A percentile compares a stretch with the other conserved stretches of the same genome.
phyloP scores from a whole-genome alignment of 2,329 filamentous ascomycete genomes.

The Lecanicillium sp. region DNA sequence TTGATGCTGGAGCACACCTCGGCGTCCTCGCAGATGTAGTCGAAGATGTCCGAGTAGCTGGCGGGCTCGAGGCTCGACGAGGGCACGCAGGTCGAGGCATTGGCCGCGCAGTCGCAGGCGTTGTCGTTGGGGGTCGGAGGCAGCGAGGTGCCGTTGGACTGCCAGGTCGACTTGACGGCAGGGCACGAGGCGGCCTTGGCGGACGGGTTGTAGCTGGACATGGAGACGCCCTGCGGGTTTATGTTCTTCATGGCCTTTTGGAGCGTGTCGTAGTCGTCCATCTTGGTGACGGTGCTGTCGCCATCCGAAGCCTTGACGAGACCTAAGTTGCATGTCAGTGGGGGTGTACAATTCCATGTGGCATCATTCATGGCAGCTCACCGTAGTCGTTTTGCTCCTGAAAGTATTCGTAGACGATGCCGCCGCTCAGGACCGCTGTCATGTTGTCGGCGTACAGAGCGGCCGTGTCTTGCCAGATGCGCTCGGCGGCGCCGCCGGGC shows the following conservation, averaged over 20 bases:
- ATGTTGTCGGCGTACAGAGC: constrained; percentile 77
- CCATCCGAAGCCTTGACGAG: constrained; percentile 58
- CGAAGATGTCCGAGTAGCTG: constrained; percentile 44
- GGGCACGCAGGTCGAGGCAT: constrained; percentile 65
- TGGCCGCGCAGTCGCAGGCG: constrained; percentile 82
- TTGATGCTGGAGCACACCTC: constrained; percentile 6
- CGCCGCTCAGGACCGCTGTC: constrained; percentile 83
- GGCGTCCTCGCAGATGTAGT: constrained; percentile 12
- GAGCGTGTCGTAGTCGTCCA: constrained; percentile 69
- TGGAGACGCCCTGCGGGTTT: constrained; percentile 59
- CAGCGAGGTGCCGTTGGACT: constrained; percentile 51
- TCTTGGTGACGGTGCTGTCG: constrained; percentile 58
- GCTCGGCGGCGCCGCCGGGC: constrained; percentile 51
- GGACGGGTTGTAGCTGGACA: constrained; percentile 63
- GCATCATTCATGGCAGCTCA: no score
- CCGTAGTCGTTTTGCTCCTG: constrained; percentile 86
- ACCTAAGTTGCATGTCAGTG: constrained; percentile 34
- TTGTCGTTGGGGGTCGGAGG: constrained; percentile 74
- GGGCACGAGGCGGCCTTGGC: constrained; percentile 73
- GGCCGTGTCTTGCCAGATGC: constrained; percentile 78
- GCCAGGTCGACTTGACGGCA: constrained; percentile 57
- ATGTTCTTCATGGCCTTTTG: constrained; percentile 63
- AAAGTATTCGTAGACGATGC: constrained; percentile 99
- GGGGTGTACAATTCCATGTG: neutral
- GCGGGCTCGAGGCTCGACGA: constrained; percentile 49